A percentile compares a stretch with the other conserved stretches of the same genome.
Evolutionary conservation across 192 early-diverging fungal genomes (phyloP).

Genomic region (Lobosporangium transversale): DNA sequence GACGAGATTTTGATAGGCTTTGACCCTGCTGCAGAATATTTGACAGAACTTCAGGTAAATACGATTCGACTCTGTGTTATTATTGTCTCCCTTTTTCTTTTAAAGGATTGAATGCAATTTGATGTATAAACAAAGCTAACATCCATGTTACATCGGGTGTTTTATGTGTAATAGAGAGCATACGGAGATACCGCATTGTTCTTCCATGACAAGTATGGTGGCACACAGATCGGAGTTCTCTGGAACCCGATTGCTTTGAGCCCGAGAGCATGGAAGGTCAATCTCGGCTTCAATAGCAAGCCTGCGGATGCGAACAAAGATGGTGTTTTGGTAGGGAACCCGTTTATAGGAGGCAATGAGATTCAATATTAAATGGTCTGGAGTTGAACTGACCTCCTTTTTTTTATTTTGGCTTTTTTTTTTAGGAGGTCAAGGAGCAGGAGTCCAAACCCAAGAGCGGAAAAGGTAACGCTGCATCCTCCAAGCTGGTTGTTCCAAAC

Average conservation of each 20-base stretch:
- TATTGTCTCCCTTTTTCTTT: neutral
- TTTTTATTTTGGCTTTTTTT: neutral
- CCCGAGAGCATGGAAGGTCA: conserved; percentile 74
- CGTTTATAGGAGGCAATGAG: too few relatives aligned
- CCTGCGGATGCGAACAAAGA: conserved; percentile 60
- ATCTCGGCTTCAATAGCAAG: conserved; percentile 64
- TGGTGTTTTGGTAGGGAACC: conserved; percentile 57
- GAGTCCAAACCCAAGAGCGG: conserved; percentile 35
- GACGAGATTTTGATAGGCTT: conserved; percentile 74
- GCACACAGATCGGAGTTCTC: conserved; percentile 74
- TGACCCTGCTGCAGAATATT: conserved; percentile 76
- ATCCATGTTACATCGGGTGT: neutral
- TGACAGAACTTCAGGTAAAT: conserved; percentile 77
- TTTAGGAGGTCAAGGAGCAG: conserved; percentile 30
- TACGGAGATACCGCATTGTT: conserved; percentile 74
- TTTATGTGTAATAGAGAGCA: conserved; percentile 31
- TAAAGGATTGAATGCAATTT: neutral
- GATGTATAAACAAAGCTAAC: too few relatives aligned
- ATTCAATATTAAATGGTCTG: neutral
- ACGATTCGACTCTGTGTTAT: too few relatives aligned
- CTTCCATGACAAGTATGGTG: conserved; percentile 81
- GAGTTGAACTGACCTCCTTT: neutral
- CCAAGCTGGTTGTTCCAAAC: conserved; percentile 67
- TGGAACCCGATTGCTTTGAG: conserved; percentile 67
- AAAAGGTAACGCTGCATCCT: conserved; percentile 33